phyloP scores from a whole-genome alignment of 345 rosid genomes.

The Geranium brycei region DNA sequence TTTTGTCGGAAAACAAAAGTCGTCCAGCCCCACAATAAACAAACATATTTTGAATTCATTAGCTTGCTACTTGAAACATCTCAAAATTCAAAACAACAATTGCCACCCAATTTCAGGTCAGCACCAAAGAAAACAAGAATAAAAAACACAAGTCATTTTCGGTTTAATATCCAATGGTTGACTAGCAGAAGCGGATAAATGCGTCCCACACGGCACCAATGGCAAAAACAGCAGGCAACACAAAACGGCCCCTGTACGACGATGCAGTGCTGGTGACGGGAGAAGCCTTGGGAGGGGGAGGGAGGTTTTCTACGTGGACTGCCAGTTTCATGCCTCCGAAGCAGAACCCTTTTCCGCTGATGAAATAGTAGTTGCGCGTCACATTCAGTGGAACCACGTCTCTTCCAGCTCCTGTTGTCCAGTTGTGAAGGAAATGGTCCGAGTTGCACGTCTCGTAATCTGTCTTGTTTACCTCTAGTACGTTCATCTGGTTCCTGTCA shows the following conservation, averaged over 20 bases:
- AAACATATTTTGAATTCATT: too few relatives aligned
- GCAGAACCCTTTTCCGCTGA: slow-evolving; percentile 88
- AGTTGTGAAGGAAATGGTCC: slow-evolving; percentile 55
- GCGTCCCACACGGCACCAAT: slow-evolving; percentile 34
- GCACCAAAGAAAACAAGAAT: background rate
- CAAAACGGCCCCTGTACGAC: slow-evolving; percentile 19
- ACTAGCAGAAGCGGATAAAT: slow-evolving; percentile 19
- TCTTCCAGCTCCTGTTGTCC: slow-evolving; percentile 85
- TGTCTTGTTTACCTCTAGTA: slow-evolving; percentile 82
- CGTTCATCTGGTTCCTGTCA: slow-evolving; percentile 72
- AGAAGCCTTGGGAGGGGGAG: slow-evolving; percentile 57
- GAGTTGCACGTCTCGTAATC: slow-evolving; percentile 59
- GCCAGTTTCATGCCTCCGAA: slow-evolving; percentile 66
- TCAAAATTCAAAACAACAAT: background rate
- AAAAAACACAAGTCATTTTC: slow-evolving; percentile 9
- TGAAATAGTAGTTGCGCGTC: slow-evolving; percentile 56
- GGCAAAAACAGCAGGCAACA: slow-evolving; percentile 29
- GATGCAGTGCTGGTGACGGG: slow-evolving; percentile 25
- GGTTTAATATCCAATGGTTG: background rate
- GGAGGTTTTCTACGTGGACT: slow-evolving; percentile 45
- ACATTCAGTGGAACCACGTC: slow-evolving; percentile 80
- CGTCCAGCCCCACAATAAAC: background rate
- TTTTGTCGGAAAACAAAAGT: background rate
- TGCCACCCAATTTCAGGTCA: slow-evolving; percentile 1
- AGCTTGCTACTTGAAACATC: too few relatives aligned